Base-by-base conservation (phyloP, 371 early-diverging fungal genomes). In the Apophysomyces trapeziformis region DNA sequence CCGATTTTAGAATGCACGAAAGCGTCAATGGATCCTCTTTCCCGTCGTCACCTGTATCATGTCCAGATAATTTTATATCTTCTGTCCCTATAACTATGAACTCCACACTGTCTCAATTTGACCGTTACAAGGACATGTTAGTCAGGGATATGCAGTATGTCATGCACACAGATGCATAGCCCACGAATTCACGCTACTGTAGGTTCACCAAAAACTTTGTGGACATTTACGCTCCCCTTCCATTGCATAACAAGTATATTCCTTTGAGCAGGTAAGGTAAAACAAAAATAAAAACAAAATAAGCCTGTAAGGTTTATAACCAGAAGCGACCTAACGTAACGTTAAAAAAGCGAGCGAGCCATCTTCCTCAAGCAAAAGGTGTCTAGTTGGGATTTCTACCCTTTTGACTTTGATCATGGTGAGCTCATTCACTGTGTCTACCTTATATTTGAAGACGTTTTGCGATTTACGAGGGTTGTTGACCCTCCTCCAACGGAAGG, bases 391-490 rank as follows among this genome's bases (percentile, higher is more conserved):
- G 86, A 88, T 44, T 90, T 90, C 70, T 81, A 82, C 69, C 90
- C 92, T 12, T 86, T 88, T 70, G 87, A 86, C 60, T 71, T 89
- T 35, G 72, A 79, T 38, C 83, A 83, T 46, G 77, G 79, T 38
- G 92, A 92, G 57, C 68, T 90, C 56, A 78, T 90, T 66, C 89
- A 89, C 63, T 86, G 88, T 63, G 87, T 85, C 1, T 80, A 82
- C 60, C 71, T 92, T 38, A 86, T 90, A 63, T 83, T 92, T 65
- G 82, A 87, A 68, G 85, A 89, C 63, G 83, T 84, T 38, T 76
- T 89, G 60, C 70, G 74, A 38, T 71, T 85, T 57, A 85, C 86
- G 6, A 89, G 87, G 58, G 65, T 91, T 26, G 68, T 70, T 45
- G 79, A 82, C 57, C 69, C 87, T 38, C 73, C 76, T 21, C 70